Conservation (phyloP, 2,329 filamentous ascomycete species). For the Huntiella moniliformis region DNA sequence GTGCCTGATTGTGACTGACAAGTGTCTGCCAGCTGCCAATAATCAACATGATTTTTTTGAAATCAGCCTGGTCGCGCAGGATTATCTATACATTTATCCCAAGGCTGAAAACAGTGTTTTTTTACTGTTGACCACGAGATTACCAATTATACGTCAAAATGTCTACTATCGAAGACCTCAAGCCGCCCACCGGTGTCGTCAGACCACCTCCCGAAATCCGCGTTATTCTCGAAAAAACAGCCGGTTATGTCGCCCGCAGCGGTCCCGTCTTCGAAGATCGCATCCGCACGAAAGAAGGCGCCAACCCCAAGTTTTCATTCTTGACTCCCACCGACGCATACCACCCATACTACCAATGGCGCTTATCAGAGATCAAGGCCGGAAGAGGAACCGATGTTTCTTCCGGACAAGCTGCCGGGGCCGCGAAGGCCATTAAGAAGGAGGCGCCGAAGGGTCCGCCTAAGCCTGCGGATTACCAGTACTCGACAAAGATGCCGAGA, state of each 20-base stretch:
- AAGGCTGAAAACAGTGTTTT: background rate
- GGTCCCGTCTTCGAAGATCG: slow-evolving; percentile 58
- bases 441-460: slow-evolving; percentile 63
- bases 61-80: too few relatives aligned
- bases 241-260: slow-evolving; percentile 65
- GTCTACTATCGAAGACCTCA: slow-evolving; percentile 41
- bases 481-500: slow-evolving; percentile 91
- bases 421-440: slow-evolving; percentile 26
- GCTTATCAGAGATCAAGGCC: slow-evolving; percentile 65
- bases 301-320: slow-evolving; percentile 84
- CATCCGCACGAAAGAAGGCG: slow-evolving; percentile 66
- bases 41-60: too few relatives aligned
- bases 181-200: slow-evolving; percentile 66
- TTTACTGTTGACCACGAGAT: too few relatives aligned
- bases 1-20: too few relatives aligned
- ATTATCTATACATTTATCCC: background rate
- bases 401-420: slow-evolving; percentile 53
- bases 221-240: slow-evolving; percentile 76
- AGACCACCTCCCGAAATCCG: slow-evolving; percentile 80
- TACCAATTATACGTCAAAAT: slow-evolving; percentile 15
- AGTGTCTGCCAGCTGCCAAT: too few relatives aligned
- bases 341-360: slow-evolving; percentile 77
- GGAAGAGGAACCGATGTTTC: slow-evolving; percentile 65
- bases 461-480: slow-evolving; percentile 72
- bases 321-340: slow-evolving; percentile 66